Percentiles rank a stretch among this genome's conserved stretches.
Evolutionary conservation across 768 basidiomycete species (phyloP).

Genomic region (Suillus americanus): DNA sequence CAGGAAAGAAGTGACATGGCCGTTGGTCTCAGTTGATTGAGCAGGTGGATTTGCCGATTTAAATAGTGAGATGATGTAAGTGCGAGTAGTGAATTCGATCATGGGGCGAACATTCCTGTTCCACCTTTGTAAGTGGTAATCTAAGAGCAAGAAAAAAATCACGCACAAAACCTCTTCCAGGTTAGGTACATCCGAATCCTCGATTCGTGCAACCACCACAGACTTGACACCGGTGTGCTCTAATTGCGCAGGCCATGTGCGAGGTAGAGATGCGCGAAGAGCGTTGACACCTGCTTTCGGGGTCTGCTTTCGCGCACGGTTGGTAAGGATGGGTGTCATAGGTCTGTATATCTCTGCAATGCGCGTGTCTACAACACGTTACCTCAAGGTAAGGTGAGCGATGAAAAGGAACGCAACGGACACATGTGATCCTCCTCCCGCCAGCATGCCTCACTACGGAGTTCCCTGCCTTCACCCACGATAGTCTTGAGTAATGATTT

Average conservation of each 20-base stretch:
- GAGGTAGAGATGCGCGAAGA: conserved; percentile 27
- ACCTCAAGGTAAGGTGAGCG: background rate
- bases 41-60: conserved; percentile 19
- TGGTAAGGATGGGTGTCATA: conserved; percentile 44
- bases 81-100: conserved; percentile 26
- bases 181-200: conserved; percentile 30
- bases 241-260: conserved; percentile 20
- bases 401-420: conserved; percentile 21
- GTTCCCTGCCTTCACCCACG: conserved; percentile 17
- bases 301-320: conserved; percentile 46
- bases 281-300: conserved; percentile 37
- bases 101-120: conserved; percentile 33
- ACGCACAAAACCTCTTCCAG: conserved; percentile 43
- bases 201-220: conserved; percentile 31
- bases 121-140: conserved; percentile 7
- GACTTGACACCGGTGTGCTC: conserved; percentile 21
- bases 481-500: conserved; percentile 10
- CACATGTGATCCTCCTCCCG: conserved; percentile 33
- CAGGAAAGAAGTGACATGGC: conserved; percentile 29
- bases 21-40: conserved; percentile 15
- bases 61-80: conserved; percentile 27
- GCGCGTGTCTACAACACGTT: conserved; percentile 22
- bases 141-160: conserved; percentile 3
- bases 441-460: conserved; percentile 39
- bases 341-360: conserved; percentile 32